Evolutionary conservation across 106 monocot genomes (phyloP), one percentile per base, ranked within the genome.

Genomic region (Acanthochlamys bracteata): DNA sequence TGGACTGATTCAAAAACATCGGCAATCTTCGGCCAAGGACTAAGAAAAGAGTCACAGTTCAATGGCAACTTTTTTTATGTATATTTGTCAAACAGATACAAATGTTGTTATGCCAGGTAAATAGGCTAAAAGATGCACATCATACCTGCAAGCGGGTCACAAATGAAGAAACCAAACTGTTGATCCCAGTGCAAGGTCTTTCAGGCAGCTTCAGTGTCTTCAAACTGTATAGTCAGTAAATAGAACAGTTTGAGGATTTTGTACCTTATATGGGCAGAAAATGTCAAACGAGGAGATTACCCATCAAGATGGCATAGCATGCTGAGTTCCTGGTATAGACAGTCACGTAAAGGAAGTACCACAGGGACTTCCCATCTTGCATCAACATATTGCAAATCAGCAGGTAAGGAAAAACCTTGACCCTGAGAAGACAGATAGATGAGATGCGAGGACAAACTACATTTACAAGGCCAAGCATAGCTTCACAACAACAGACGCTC

Each of bases 381-480:
- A 73, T 98, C 98, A 58, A 98, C 83, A 77, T 98, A 92, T 54
- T 98, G 98, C 47, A 98, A 63, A 76, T 98, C 85, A 59, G 88
- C 98, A 13, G 92, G 85, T 57, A 98, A 77, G 66, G 98, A 74
- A 71, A 80, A 98, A 65, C 98, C 92, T 83, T 79, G 88, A 41
- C 98, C 98, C 98, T 98, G 75, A 45, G 42, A 11, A 67, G 6
- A 74, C 57, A 74, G 43, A 41, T 52, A 6, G 16, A 10, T 54
- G 19, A 54, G 16, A 54, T 16, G 7, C 19, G 16, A 16, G 53
- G 14, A n/a, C n/a, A n/a, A n/a, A n/a, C 43, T 43, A 43, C 43
- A 8, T 13, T 8, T 8, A 43, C 13, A 7, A 43, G 10, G 13
- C 13, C 43, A 43, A 43, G 43, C 13, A 43, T 43, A 43, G 7